These are phyloP conservation scores for Patellaria atrata DNA, from an alignment of 495 filamentous ascomycete genomes.

Conservation along the genomic window DNA sequence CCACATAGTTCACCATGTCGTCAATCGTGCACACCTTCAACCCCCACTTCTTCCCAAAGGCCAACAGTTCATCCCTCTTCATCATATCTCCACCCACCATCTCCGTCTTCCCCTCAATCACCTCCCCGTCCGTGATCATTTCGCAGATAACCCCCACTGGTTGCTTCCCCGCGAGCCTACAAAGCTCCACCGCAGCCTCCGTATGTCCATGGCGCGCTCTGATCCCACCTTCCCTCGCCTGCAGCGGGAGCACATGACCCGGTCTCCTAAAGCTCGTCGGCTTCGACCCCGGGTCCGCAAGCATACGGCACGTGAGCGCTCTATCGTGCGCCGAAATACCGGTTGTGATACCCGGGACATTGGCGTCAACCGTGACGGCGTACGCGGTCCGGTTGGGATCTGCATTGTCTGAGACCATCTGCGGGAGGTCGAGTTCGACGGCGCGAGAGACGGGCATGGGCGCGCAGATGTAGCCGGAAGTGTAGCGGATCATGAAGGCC, in stretches of 20 bases:
- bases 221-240: conserved; percentile 68
- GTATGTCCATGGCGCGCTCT: conserved; percentile 71
- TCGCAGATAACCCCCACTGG: conserved; percentile 63
- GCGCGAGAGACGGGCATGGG: conserved; percentile 58
- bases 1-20: conserved; percentile 66
- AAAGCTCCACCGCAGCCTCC: conserved; percentile 55
- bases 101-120: conserved; percentile 38
- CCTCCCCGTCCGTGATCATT: conserved; percentile 35
- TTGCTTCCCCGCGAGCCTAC: conserved; percentile 26
- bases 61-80: conserved; percentile 77
- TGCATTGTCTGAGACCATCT: conserved; percentile 72
- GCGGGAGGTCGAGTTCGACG: conserved; percentile 57
- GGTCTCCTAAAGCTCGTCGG: conserved; percentile 58
- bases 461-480: conserved; percentile 77
- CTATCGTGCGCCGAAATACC: conserved; percentile 85
- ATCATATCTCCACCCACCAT: conserved; percentile 63
- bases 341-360: conserved; percentile 58
- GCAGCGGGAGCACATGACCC: conserved; percentile 81
- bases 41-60: conserved; percentile 78
- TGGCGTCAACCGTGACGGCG: conserved; percentile 72
- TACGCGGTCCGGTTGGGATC: conserved; percentile 89
- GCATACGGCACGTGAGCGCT: conserved; percentile 61
- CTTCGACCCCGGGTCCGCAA: conserved; percentile 50
- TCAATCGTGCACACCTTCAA: conserved; percentile 92
- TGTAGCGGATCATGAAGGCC: conserved; percentile 84